Percentiles rank a stretch among this genome's conserved stretches.
Evolutionary conservation across 495 filamentous ascomycete species (phyloP).

Genomic region (Xylaria intraflava): DNA sequence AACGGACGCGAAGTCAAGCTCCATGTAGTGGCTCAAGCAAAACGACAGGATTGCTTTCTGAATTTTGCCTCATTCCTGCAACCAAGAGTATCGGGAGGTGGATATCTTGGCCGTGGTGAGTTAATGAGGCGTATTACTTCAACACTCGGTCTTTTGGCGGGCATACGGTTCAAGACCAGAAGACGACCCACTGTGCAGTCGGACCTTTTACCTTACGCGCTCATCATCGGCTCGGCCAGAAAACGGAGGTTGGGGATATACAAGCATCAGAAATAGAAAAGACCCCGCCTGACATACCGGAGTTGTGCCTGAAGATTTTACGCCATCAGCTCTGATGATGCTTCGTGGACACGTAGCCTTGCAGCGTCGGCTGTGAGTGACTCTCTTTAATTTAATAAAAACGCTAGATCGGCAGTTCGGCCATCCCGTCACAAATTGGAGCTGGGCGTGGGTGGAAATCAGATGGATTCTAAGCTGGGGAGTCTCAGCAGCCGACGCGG

Average conservation of each 20-base stretch:
- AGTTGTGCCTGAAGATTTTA: neutral
- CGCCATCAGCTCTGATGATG: neutral
- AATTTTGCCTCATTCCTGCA: slow-evolving; percentile 24
- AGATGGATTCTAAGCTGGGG: neutral
- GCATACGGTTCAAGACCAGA: slow-evolving; percentile 29
- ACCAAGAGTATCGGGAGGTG: slow-evolving; percentile 10
- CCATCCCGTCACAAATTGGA: neutral
- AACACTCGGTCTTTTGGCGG: slow-evolving; percentile 16
- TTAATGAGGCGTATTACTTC: slow-evolving; percentile 15
- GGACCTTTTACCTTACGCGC: slow-evolving; percentile 58
- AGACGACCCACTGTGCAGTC: slow-evolving; percentile 41
- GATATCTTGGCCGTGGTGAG: slow-evolving; percentile 13
- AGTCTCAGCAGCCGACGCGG: neutral
- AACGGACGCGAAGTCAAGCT: slow-evolving; percentile 28
- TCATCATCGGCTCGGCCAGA: slow-evolving; percentile 47
- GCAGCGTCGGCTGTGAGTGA: neutral
- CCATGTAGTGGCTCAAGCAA: slow-evolving; percentile 22
- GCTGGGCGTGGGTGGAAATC: neutral
- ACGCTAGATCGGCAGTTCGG: neutral
- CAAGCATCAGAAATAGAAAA: neutral
- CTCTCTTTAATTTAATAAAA: neutral
- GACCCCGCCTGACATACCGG: neutral
- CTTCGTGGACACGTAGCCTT: neutral
- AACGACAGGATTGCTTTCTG: slow-evolving; percentile 12
- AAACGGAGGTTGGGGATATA: too few relatives aligned